Evolutionary conservation across 306 rosid genomes (phyloP), one percentile per base, ranked within the genome.

Genomic region (Dalbergia cultrata): DNA sequence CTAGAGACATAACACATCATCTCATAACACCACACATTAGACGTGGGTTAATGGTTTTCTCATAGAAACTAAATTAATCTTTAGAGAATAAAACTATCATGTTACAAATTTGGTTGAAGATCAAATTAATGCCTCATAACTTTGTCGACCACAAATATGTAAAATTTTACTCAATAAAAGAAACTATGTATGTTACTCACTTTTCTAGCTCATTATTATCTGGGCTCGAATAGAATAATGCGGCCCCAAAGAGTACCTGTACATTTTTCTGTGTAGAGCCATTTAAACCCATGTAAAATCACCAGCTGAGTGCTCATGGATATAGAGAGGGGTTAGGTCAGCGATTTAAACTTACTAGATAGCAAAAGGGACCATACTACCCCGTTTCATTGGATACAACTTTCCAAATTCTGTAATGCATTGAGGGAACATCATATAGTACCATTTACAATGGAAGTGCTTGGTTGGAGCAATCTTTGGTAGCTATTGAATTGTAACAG

Each of bases 401-500:
- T 37, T 43, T 59, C 31, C 44, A 74, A 59, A 59, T 59, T 74
- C 44, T 19, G 39, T 41, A 53, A 26, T 26, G 31, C n/a, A 75
- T 31, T 21, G 31, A 76, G 35, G 34, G 43, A 68, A 66, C 74
- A 74, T 44, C 4, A 68, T 17, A 1, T 4, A 43, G 74, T 45
- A 60, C 61, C 57, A 57, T 49, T 21, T 47, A 22, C 47, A 61
- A 74, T 75, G 80, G 17, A 31, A 26, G 47, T 56, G 56, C 26
- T 64, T 33, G 61, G 45, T 8, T 39, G 12, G 45, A 59, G 12
- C 80, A 41, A 60, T 58, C 19, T 17, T 43, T 45, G 72, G 1
- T 75, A 71, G 72, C 75, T 47, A 61, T 59, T 75, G 59, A 74
- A 74, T 74, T 33, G 47, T 45, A 54, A n/a, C 47, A 33, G 21